Conservation (phyloP, 163 green algal species). For the Coccomyxa subellipsoidea region DNA sequence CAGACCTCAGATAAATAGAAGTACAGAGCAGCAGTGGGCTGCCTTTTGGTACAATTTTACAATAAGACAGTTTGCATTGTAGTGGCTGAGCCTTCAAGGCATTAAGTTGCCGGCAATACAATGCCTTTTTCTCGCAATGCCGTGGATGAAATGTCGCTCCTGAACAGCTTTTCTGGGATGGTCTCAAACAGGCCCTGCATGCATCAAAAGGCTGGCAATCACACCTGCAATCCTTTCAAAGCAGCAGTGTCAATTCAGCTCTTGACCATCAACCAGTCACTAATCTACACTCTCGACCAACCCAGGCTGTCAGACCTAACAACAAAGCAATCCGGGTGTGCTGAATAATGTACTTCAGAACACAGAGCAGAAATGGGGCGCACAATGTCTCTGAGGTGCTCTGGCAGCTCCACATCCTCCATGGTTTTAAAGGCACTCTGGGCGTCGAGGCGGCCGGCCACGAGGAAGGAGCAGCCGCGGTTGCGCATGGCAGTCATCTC, state of each 20-base stretch:
- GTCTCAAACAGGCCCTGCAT: constrained; percentile 56
- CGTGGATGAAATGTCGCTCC: constrained; percentile 73
- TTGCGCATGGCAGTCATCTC: constrained; percentile 21
- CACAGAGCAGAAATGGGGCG: no score
- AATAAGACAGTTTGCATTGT: no score
- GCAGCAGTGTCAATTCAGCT: no score
- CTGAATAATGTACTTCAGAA: no score
- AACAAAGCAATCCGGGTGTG: no score
- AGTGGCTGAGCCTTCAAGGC: background rate
- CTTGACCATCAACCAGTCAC: no score
- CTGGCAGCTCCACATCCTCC: constrained; percentile 55
- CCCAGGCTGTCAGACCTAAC: no score
- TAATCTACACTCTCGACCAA: no score
- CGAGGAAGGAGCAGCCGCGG: constrained; percentile 23
- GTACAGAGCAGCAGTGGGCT: no score
- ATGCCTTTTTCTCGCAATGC: constrained; percentile 13
- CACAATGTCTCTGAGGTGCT: constrained; percentile 29
- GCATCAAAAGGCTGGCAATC: background rate
- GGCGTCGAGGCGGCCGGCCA: constrained; percentile 64
- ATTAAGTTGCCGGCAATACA: background rate
- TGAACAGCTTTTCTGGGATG: constrained; percentile 60
- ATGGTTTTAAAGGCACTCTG: constrained; percentile 52
- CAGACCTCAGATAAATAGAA: no score
- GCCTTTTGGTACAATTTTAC: no score
- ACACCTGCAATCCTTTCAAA: no score